Evolutionary conservation across 2,329 filamentous ascomycete species (phyloP).

Genomic region (Colletotrichum cordylinicola): DNA sequence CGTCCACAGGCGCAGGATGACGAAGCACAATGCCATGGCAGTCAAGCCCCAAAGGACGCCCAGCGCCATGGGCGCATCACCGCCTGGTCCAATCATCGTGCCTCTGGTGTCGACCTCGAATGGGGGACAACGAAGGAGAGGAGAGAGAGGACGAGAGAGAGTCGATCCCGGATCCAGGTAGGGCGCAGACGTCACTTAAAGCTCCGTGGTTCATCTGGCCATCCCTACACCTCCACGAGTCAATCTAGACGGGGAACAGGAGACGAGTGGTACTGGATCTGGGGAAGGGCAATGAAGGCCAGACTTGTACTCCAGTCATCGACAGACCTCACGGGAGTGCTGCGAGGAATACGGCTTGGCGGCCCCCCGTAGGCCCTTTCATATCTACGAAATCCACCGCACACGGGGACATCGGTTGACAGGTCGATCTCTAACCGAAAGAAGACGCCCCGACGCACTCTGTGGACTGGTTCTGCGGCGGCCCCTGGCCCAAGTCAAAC

Average conservation of each 20-base stretch:
- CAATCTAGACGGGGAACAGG: neutral
- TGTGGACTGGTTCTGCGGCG: neutral
- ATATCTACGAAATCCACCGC: neutral
- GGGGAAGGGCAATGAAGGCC: neutral
- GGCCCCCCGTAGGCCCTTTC: neutral
- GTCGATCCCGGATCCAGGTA: neutral
- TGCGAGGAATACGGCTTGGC: neutral
- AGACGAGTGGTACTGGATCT: neutral
- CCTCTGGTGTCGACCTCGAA: neutral
- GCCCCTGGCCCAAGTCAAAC: neutral
- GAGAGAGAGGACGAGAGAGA: neutral
- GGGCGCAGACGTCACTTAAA: neutral
- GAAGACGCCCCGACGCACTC: neutral
- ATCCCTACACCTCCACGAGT: neutral
- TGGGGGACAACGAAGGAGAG: neutral
- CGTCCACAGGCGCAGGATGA: constrained; percentile 41
- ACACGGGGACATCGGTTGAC: neutral
- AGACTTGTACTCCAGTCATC: neutral
- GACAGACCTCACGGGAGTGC: neutral
- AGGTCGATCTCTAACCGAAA: constrained; percentile 6
- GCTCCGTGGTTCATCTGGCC: neutral
- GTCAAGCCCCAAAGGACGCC: constrained; percentile 34
- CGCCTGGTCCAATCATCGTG: constrained; percentile 20
- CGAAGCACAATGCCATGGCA: constrained; percentile 30
- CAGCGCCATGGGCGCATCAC: constrained; percentile 20